Percentiles rank a stretch among this genome's conserved stretches.
Conservation (phyloP, 805 yeast species). For the Lipomyces chichibuensis region DNA sequence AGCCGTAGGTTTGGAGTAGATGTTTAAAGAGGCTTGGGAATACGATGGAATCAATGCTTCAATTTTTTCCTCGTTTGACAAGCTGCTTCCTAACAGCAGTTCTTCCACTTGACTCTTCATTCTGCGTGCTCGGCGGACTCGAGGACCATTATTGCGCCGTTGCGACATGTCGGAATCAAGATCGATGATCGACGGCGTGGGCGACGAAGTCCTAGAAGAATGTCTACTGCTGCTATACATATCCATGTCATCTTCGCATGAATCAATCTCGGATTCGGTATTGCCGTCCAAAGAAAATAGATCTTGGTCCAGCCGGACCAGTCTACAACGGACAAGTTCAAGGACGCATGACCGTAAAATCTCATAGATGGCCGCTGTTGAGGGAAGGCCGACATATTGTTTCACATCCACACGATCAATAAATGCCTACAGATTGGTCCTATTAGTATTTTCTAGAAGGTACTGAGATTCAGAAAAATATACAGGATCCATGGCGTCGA, state of each 20-base stretch:
- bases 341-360: conserved; percentile 44
- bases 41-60: conserved; percentile 27
- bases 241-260: neutral
- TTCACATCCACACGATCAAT: conserved; percentile 50
- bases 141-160: neutral
- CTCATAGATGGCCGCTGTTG: conserved; percentile 40
- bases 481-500: conserved; percentile 47
- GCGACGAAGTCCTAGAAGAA: neutral
- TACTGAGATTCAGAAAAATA: neutral
- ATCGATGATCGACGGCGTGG: neutral
- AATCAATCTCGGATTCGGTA: neutral
- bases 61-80: conserved; percentile 7
- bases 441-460: neutral
- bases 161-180: neutral
- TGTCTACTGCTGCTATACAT: neutral
- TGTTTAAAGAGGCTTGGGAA: conserved; percentile 26
- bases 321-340: conserved; percentile 35
- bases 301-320: conserved; percentile 8
- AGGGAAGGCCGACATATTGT: conserved; percentile 47
- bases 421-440: conserved; percentile 44
- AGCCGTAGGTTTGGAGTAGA: conserved; percentile 23
- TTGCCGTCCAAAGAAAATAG: neutral
- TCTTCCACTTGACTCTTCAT: conserved; percentile 8
- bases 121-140: neutral
- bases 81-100: neutral